Conservation (phyloP, 176 grass and related monocot genomes). For the Bromus sterilis region DNA sequence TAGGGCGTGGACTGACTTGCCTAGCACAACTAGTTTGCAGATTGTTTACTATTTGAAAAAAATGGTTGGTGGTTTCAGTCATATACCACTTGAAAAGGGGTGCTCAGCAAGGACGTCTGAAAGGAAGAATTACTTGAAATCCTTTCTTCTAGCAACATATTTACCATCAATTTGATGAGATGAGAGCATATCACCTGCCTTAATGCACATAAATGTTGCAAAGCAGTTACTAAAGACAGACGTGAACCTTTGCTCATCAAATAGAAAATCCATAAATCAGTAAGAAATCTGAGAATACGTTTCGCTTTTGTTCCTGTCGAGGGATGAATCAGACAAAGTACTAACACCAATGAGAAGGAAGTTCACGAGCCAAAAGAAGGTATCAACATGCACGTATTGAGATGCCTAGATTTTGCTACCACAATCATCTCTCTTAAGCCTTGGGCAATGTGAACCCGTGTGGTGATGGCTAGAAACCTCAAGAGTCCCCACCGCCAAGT, state of each 20-base stretch:
- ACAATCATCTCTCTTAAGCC: background rate
- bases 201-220: background rate
- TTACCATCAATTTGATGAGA: background rate
- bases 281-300: background rate
- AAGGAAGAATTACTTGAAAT: too few relatives aligned
- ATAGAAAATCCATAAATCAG: background rate
- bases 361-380: background rate
- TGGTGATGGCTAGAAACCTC: background rate
- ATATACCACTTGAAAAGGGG: too few relatives aligned
- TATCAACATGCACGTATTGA: background rate
- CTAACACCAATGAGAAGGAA: background rate
- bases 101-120: too few relatives aligned
- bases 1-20: background rate
- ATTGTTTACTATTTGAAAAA: background rate
- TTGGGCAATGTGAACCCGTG: background rate
- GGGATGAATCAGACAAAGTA: background rate
- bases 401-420: background rate
- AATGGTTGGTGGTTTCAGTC: too few relatives aligned
- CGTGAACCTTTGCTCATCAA: background rate
- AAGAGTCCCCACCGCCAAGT: background rate
- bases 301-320: background rate
- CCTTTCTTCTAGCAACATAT: too few relatives aligned
- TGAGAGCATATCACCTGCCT: background rate
- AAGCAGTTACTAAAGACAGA: background rate
- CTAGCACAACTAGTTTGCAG: background rate